A percentile compares a stretch with the other conserved stretches of the same genome.
Evolutionary conservation across 805 yeast genomes (phyloP).

Genomic region (Schizosaccharomyces pombe): DNA sequence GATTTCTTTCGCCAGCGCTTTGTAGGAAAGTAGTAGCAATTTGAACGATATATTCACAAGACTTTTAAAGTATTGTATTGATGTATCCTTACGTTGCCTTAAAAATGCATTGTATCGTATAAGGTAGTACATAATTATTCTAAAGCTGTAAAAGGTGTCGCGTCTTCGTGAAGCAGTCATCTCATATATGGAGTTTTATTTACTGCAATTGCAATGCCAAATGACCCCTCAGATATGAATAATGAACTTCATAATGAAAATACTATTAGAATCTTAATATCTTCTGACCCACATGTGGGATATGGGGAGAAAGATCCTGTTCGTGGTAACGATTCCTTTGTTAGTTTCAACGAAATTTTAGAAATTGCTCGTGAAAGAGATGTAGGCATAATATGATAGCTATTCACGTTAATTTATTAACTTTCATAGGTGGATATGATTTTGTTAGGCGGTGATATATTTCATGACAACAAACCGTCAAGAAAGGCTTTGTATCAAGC

Average conservation of each 20-base stretch:
- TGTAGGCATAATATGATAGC: constrained; percentile 16
- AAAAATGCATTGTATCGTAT: too few species aligned
- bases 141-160: too few species aligned
- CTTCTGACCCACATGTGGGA: constrained; percentile 95
- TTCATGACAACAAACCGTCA: constrained; percentile 73
- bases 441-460: constrained; percentile 77
- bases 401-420: background rate
- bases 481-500: constrained; percentile 72
- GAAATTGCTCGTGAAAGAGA: constrained; percentile 40
- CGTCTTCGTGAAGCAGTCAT: too few species aligned
- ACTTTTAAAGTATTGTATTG: too few species aligned
- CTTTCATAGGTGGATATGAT: constrained; percentile 41
- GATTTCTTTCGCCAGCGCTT: too few species aligned
- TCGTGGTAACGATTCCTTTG: constrained; percentile 74
- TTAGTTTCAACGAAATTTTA: constrained; percentile 66
- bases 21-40: too few species aligned
- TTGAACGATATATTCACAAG: too few species aligned
- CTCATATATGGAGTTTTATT: too few species aligned
- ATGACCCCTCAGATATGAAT: background rate
- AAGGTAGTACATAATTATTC: too few species aligned
- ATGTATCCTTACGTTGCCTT: too few species aligned
- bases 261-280: constrained; percentile 54
- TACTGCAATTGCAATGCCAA: background rate
- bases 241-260: constrained; percentile 15
- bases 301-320: constrained; percentile 74